phyloP scores from a whole-genome alignment of 2,329 filamentous ascomycete species.

The Didymella glomerata region DNA sequence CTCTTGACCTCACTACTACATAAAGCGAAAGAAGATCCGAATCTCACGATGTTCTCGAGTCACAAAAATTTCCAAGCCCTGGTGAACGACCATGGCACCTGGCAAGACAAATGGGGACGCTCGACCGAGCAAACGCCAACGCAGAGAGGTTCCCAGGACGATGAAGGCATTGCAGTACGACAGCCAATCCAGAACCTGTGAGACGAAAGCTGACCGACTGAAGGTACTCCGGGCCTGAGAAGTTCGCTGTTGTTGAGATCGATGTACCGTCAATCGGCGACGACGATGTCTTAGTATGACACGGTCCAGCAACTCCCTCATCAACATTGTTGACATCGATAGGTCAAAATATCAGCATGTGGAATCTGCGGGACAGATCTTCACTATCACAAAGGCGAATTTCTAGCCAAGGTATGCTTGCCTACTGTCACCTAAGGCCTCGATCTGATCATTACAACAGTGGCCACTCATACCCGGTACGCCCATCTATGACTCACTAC shows the following conservation, averaged over 20 bases:
- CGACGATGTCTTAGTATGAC: constrained; percentile 34
- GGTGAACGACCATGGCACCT: not conserved
- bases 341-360: constrained; percentile 38
- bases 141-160: constrained; percentile 24
- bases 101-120: not conserved
- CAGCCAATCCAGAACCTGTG: too few species aligned
- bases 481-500: not conserved
- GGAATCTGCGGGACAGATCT: constrained; percentile 39
- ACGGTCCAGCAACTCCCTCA: not conserved
- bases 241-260: constrained; percentile 32
- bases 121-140: not conserved
- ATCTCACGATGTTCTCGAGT: not conserved
- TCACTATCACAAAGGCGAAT: constrained; percentile 40
- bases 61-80: too few species aligned
- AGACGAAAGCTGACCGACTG: not conserved
- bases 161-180: constrained; percentile 39
- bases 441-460: constrained; percentile 14
- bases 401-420: constrained; percentile 29
- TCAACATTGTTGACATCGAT: not conserved
- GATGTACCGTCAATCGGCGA: constrained; percentile 30
- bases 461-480: constrained; percentile 37
- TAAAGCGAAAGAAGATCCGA: not conserved
- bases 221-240: constrained; percentile 35
- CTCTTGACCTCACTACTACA: not conserved
- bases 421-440: not conserved